Evolutionary conservation across 176 grass and related monocot species (phyloP).

Genomic region (Carex scoparia): DNA sequence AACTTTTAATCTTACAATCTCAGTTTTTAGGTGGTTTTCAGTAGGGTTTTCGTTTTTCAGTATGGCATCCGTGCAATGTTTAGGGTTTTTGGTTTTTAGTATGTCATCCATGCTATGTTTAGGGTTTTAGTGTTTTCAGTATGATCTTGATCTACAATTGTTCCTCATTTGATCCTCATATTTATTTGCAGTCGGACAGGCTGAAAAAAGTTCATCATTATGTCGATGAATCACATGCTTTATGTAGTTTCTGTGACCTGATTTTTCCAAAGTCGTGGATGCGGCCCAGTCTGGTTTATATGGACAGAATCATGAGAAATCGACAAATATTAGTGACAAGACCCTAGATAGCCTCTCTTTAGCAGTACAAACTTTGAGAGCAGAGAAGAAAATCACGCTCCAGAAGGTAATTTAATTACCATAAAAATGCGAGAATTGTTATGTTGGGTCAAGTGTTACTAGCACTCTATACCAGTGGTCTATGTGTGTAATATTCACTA

Average conservation of each 20-base stretch:
- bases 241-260: slow-evolving; percentile 75
- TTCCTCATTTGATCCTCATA: not conserved
- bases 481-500: not conserved
- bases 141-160: not conserved
- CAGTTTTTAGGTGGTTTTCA: too few species aligned
- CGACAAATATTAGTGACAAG: slow-evolving; percentile 74
- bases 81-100: too few species aligned
- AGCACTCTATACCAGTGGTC: not conserved
- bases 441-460: not conserved
- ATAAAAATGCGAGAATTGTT: not conserved
- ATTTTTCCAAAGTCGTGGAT: slow-evolving; percentile 70
- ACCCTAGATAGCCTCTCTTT: slow-evolving; percentile 74
- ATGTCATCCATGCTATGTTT: too few species aligned
- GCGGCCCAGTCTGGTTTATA: slow-evolving; percentile 80
- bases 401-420: slow-evolving; percentile 48
- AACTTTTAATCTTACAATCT: too few species aligned
- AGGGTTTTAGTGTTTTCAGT: too few species aligned
- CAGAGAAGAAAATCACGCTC: slow-evolving; percentile 64
- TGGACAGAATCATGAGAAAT: slow-evolving; percentile 50
- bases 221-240: slow-evolving; percentile 76
- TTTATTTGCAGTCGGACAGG: slow-evolving; percentile 65
- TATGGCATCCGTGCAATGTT: too few species aligned
- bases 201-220: slow-evolving; percentile 83
- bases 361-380: slow-evolving; percentile 70
- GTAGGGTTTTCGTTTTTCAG: too few species aligned